Evolutionary conservation across 306 rosid genomes (phyloP).

Genomic region (Inga laurina): DNA sequence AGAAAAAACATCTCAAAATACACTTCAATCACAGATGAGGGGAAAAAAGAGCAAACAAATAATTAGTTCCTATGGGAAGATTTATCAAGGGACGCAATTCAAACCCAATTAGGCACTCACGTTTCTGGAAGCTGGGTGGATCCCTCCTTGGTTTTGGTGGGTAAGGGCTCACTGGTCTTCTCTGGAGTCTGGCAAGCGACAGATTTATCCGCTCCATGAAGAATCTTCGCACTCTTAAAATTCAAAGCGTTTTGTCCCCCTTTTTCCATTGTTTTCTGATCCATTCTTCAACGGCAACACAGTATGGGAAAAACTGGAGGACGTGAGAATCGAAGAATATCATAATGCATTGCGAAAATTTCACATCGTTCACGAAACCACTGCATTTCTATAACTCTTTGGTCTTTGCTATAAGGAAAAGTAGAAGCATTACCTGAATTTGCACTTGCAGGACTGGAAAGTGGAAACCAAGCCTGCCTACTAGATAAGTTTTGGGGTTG

Average conservation of each 20-base stretch:
- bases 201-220: slow-evolving; percentile 32
- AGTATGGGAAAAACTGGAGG: background rate
- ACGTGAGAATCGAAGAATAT: background rate
- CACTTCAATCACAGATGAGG: background rate
- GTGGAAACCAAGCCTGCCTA: slow-evolving; percentile 14
- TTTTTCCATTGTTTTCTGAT: slow-evolving; percentile 26
- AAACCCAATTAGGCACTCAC: slow-evolving; percentile 36
- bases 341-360: background rate
- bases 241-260: slow-evolving; percentile 9
- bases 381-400: background rate
- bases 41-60: background rate
- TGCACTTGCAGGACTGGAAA: background rate
- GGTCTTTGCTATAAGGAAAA: background rate
- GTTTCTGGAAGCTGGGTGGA: slow-evolving; percentile 42
- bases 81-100: background rate
- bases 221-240: slow-evolving; percentile 29
- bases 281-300: slow-evolving; percentile 38
- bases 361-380: background rate
- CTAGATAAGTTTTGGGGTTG: background rate
- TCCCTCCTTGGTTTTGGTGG: slow-evolving; percentile 32
- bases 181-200: slow-evolving; percentile 58
- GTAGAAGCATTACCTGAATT: slow-evolving; percentile 17
- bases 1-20: background rate
- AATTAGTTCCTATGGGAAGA: background rate
- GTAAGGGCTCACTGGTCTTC: slow-evolving; percentile 46